Evolutionary conservation across 2,329 filamentous ascomycete genomes (phyloP).

Genomic region (Acephala macrosclerotiorum): DNA sequence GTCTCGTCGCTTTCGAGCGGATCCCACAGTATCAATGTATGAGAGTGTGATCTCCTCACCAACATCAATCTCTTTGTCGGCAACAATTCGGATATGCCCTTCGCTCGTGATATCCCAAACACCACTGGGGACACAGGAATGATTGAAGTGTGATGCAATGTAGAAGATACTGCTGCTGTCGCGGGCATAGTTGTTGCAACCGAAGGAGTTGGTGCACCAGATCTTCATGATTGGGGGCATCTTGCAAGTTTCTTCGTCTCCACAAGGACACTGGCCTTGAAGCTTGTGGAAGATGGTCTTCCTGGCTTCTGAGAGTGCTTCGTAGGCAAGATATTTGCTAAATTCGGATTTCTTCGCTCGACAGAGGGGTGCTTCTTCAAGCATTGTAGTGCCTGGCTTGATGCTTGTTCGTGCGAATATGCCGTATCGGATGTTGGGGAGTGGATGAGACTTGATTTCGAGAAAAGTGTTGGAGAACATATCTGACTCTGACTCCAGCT

Average conservation of each 20-base stretch:
- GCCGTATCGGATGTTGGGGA: background rate
- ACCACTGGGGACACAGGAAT: background rate
- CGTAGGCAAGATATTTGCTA: conserved; percentile 1
- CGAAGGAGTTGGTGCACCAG: background rate
- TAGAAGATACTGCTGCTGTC: background rate
- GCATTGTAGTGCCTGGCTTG: background rate
- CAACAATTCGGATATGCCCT: background rate
- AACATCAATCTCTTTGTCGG: background rate
- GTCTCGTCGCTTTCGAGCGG: background rate
- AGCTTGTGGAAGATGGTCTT: background rate
- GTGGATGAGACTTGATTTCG: background rate
- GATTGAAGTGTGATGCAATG: background rate
- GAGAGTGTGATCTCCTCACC: background rate
- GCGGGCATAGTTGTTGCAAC: too few species aligned
- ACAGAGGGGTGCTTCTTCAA: background rate
- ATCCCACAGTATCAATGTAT: background rate
- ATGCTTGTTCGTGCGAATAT: background rate
- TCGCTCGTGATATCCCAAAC: background rate
- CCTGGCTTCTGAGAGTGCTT: background rate
- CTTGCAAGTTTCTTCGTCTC: background rate
- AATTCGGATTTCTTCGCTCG: background rate
- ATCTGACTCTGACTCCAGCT: background rate
- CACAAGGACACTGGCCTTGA: background rate
- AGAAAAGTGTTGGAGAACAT: conserved; percentile 4
- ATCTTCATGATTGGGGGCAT: background rate